Conservation (phyloP, 1,139 yeast genomes). For the Taphrina betulina region DNA sequence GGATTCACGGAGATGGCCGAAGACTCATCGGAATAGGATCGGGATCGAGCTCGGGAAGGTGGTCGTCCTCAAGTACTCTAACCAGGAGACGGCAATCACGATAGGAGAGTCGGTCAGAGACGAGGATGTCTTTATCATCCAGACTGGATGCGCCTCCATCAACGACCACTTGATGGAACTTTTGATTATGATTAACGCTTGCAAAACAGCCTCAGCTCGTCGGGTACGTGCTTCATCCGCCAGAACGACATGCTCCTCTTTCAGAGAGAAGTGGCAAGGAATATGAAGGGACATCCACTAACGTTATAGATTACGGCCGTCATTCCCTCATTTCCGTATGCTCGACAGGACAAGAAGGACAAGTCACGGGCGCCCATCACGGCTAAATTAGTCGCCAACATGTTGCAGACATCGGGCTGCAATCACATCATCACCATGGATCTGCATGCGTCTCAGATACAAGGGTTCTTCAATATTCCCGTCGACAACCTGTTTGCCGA, state of each 20-base stretch:
- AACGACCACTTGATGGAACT: slow-evolving; percentile 89
- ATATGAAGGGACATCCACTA: too few relatives aligned
- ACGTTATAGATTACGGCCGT: slow-evolving; percentile 79
- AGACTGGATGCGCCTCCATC: slow-evolving; percentile 63
- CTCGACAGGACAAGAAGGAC: slow-evolving; percentile 95
- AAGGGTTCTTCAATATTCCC: slow-evolving; percentile 96
- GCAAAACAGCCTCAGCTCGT: slow-evolving; percentile 91
- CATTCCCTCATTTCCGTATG: slow-evolving; percentile 89
- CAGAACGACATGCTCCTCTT: too few relatives aligned
- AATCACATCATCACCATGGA: slow-evolving; percentile 98
- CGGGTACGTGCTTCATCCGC: slow-evolving; percentile 37
- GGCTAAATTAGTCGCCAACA: slow-evolving; percentile 85
- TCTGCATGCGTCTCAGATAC: slow-evolving; percentile 94
- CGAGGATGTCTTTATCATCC: slow-evolving; percentile 83
- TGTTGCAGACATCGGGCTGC: slow-evolving; percentile 90
- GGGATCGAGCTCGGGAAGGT: slow-evolving; percentile 35
- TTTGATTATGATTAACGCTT: slow-evolving; percentile 84
- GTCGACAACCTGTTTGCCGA: slow-evolving; percentile 96
- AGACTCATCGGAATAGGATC: slow-evolving; percentile 26
- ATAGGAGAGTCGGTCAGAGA: slow-evolving; percentile 96
- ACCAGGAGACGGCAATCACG: slow-evolving; percentile 94
- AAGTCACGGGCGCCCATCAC: slow-evolving; percentile 96
- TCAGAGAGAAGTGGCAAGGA: too few relatives aligned
- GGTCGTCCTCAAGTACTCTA: slow-evolving; percentile 49
- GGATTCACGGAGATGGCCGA: neutral